Conservation (phyloP, 495 filamentous ascomycete genomes). For the Penicillium coffeae region DNA sequence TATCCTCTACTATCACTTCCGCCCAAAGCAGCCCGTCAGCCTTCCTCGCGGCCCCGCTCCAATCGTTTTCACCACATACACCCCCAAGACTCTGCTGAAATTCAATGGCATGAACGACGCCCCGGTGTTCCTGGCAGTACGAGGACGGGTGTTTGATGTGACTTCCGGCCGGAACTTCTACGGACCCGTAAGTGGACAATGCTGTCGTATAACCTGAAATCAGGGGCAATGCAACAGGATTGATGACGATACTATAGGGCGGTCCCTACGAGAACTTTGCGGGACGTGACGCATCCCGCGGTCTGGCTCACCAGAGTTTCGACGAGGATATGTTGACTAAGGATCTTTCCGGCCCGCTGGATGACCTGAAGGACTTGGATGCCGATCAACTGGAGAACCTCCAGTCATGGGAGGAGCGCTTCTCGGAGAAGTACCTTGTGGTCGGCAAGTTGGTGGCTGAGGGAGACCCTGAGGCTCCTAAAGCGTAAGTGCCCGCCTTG, state of each 20-base stretch:
- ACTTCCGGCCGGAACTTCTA: slow-evolving; percentile 84
- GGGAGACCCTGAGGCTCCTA: slow-evolving; percentile 52
- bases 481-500: too few relatives aligned
- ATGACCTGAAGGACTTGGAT: slow-evolving; percentile 71
- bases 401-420: slow-evolving; percentile 87
- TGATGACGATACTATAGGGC: slow-evolving; percentile 37
- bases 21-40: slow-evolving; percentile 53
- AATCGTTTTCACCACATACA: slow-evolving; percentile 87
- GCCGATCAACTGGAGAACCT: slow-evolving; percentile 78
- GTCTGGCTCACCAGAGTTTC: slow-evolving; percentile 88
- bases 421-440: slow-evolving; percentile 88
- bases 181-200: slow-evolving; percentile 55
- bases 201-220: not conserved
- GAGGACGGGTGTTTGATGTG: slow-evolving; percentile 85
- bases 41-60: slow-evolving; percentile 69
- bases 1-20: slow-evolving; percentile 64
- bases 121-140: slow-evolving; percentile 81
- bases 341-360: slow-evolving; percentile 81
- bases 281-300: slow-evolving; percentile 87
- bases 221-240: not conserved
- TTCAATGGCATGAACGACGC: slow-evolving; percentile 74
- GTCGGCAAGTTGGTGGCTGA: slow-evolving; percentile 85
- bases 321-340: slow-evolving; percentile 96
- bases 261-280: slow-evolving; percentile 94
- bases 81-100: slow-evolving; percentile 76